phyloP scores from a whole-genome alignment of 176 grass and related monocot genomes.

The Cocos nucifera region DNA sequence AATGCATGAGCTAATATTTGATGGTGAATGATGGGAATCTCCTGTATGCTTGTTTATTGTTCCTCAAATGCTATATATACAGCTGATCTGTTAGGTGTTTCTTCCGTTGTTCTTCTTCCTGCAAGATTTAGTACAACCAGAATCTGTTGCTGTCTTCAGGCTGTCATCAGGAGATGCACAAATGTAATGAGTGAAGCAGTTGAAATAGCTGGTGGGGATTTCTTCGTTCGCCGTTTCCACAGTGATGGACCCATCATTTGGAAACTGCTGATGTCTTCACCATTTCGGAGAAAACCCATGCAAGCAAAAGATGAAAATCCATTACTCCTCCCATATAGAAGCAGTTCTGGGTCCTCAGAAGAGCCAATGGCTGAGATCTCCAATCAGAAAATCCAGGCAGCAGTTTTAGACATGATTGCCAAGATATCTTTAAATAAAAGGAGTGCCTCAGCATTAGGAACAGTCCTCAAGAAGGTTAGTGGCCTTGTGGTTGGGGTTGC shows the following conservation, averaged over 20 bases:
- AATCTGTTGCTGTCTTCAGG: constrained; percentile 36
- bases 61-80: neutral
- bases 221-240: constrained; percentile 80
- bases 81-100: constrained; percentile 5
- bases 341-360: constrained; percentile 39
- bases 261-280: constrained; percentile 58
- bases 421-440: constrained; percentile 53
- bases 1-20: too few relatives aligned
- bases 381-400: constrained; percentile 74
- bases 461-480: constrained; percentile 64
- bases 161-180: constrained; percentile 70
- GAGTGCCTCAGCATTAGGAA: constrained; percentile 59
- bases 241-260: constrained; percentile 73
- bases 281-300: constrained; percentile 50
- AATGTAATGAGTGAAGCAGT: constrained; percentile 52
- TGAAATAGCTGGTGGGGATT: constrained; percentile 68
- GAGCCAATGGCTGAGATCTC: constrained; percentile 87
- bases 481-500: constrained; percentile 89
- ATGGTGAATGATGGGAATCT: too few relatives aligned
- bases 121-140: neutral
- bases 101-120: constrained; percentile 11
- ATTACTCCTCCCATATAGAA: constrained; percentile 78
- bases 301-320: constrained; percentile 38
- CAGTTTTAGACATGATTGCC: constrained; percentile 73
- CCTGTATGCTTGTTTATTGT: too few relatives aligned